Evolutionary conservation across 106 monocot genomes (phyloP).

Genomic region (Dioscorea alata): DNA sequence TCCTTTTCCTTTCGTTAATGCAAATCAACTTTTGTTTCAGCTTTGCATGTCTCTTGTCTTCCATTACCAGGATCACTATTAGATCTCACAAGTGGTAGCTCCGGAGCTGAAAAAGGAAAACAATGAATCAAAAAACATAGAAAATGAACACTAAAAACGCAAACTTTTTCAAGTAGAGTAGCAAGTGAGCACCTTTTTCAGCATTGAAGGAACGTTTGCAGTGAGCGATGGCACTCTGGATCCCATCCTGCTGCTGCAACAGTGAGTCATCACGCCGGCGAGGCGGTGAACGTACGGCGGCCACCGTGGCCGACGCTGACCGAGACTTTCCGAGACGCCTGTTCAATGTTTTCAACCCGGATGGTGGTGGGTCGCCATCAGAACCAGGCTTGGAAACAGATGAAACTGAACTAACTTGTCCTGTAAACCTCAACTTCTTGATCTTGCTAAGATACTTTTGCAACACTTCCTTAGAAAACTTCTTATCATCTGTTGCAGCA

Average conservation of each 20-base stretch:
- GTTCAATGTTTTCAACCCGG: constrained; percentile 19
- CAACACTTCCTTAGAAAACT: constrained; percentile 29
- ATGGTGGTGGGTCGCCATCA: constrained; percentile 8
- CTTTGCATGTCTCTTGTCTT: constrained; percentile 2
- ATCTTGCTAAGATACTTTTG: constrained; percentile 67
- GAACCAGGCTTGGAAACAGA: neutral
- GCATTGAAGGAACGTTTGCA: constrained; percentile 72
- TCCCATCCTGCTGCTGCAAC: constrained; percentile 70
- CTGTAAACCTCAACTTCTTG: constrained; percentile 28
- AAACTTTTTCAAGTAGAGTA: neutral
- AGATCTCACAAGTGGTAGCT: constrained; percentile 30
- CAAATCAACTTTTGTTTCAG: neutral
- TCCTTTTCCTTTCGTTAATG: neutral
- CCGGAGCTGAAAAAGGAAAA: constrained; percentile 9
- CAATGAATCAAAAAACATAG: neutral
- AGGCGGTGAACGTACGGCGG: constrained; percentile 21
- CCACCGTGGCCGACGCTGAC: constrained; percentile 36
- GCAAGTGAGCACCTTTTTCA: constrained; percentile 10
- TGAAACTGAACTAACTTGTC: constrained; percentile 1
- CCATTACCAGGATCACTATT: constrained; percentile 51
- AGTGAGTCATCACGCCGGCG: constrained; percentile 62
- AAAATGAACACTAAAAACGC: neutral
- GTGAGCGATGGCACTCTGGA: constrained; percentile 88
- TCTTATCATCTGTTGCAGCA: constrained; percentile 20
- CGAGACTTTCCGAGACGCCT: constrained; percentile 45